Percentiles rank a stretch among this genome's conserved stretches.
phyloP scores from a whole-genome alignment of 306 rosid species.

The Quercus dentata region DNA sequence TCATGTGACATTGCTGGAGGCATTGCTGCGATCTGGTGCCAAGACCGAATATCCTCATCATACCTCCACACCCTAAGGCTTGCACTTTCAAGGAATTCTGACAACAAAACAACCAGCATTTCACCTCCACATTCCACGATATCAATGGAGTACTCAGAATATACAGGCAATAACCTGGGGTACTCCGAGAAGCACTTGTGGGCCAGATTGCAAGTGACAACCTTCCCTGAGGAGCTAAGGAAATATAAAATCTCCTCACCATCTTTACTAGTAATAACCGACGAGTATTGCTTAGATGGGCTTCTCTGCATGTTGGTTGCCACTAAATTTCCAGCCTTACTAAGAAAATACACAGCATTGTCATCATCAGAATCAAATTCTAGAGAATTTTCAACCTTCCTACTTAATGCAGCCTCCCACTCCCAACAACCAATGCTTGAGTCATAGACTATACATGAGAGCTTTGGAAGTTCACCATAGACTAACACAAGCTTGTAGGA shows the following conservation, averaged over 20 bases:
- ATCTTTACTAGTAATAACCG: slow-evolving; percentile 51
- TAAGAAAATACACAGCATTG: slow-evolving; percentile 78
- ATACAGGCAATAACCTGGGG: slow-evolving; percentile 76
- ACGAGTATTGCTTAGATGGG: slow-evolving; percentile 87
- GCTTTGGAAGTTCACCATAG: slow-evolving; percentile 68
- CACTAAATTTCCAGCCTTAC: slow-evolving; percentile 83
- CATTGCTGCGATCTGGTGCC: slow-evolving; percentile 85
- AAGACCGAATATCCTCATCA: slow-evolving; percentile 47
- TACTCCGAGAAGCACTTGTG: slow-evolving; percentile 59
- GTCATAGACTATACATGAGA: slow-evolving; percentile 51
- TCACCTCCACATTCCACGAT: slow-evolving; percentile 73
- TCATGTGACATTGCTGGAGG: slow-evolving; percentile 85
- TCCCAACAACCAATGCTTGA: slow-evolving; percentile 66
- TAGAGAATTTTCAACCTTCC: slow-evolving; percentile 36
- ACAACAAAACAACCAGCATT: slow-evolving; percentile 75
- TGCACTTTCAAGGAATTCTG: slow-evolving; percentile 74
- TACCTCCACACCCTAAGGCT: slow-evolving; percentile 82
- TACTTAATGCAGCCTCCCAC: slow-evolving; percentile 42
- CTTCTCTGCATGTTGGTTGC: slow-evolving; percentile 91
- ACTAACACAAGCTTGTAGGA: slow-evolving; percentile 68
- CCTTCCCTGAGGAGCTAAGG: slow-evolving; percentile 71
- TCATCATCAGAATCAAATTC: slow-evolving; percentile 58
- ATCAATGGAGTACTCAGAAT: slow-evolving; percentile 83
- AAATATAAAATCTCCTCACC: slow-evolving; percentile 66
- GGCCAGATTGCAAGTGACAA: slow-evolving; percentile 69